Base-by-base conservation (phyloP, 306 rosid species). In the Ammopiptanthus mongolicus region DNA sequence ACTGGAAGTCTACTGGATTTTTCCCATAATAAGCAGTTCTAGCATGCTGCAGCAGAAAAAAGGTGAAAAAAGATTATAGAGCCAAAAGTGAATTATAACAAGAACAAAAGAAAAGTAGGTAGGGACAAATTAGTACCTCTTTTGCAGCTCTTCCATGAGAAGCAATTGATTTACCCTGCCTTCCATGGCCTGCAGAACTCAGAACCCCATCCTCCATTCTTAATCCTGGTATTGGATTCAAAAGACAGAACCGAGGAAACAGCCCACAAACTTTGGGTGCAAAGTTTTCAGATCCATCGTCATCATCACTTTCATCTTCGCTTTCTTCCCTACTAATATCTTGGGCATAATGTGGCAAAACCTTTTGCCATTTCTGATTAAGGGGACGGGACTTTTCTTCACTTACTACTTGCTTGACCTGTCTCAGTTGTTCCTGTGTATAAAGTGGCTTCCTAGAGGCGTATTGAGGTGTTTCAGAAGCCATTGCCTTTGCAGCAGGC, bases 401-500 rank as follows among this genome's bases (percentile, higher is more conserved):
- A 53, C 47, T 71, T 2, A 44, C 83, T 50, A 60, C 80, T 82
- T 78, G 81, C 77, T 71, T 81, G 39, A 75, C 33, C 56, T 52
- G 86, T 70, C 83, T 84, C 5, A 81, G 87, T 44, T 86, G 91
- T 72, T 91, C 90, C 31, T 47, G 62, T 15, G 39, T 73, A 64
- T 72, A 76, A 47, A 23, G 67, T 28, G 85, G 86, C 86, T 88
- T 94, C 85, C 85, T 90, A 23, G 83, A 61, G 66, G 84, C 34
- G 69, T 86, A 83, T 31, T 82, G 95, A 75, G 89, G 88, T 11
- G 87, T 82, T 60, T 85, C 97, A 39, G 91, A 87, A 78, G 93
- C 97, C 90, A 95, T 86, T 72, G 96, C 98, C 84, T 91, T 91
- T 19, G 98, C 97, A 39, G 98, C 98, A 58, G 96, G 96, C 77